Evolutionary conservation across 2,329 filamentous ascomycete genomes (phyloP).

Genomic region (Colletotrichum eremochloae): DNA sequence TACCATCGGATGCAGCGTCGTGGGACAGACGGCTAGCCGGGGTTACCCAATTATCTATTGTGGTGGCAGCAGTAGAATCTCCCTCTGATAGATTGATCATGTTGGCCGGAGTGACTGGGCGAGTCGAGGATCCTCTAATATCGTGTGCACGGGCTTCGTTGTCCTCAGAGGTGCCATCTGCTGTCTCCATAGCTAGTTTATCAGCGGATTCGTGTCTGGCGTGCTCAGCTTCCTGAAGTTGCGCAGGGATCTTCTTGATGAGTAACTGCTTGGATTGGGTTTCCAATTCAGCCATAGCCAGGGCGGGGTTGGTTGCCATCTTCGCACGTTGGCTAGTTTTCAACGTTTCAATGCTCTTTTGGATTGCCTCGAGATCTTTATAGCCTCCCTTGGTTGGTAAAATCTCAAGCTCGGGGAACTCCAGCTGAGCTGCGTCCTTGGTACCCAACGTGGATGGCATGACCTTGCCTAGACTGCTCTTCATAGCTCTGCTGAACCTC

Average conservation of each 20-base stretch:
- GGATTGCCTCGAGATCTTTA: slow-evolving; percentile 50
- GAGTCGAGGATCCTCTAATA: neutral
- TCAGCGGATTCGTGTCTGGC: slow-evolving; percentile 9
- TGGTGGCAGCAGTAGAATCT: slow-evolving; percentile 27
- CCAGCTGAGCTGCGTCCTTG: slow-evolving; percentile 42
- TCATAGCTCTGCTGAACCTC: slow-evolving; percentile 50
- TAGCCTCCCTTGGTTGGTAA: slow-evolving; percentile 50
- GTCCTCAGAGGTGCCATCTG: neutral
- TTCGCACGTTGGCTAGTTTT: slow-evolving; percentile 42
- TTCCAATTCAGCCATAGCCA: slow-evolving; percentile 32
- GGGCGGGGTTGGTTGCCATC: slow-evolving; percentile 21
- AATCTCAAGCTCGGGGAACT: slow-evolving; percentile 54
- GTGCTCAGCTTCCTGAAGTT: slow-evolving; percentile 22
- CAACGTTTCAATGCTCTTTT: slow-evolving; percentile 49
- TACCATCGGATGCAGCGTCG: slow-evolving; percentile 10
- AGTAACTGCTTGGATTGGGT: slow-evolving; percentile 8
- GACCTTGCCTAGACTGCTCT: slow-evolving; percentile 47
- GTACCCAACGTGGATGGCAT: slow-evolving; percentile 37
- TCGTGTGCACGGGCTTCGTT: neutral
- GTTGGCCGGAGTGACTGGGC: slow-evolving; percentile 37
- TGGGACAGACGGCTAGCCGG: slow-evolving; percentile 37
- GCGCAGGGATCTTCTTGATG: slow-evolving; percentile 2
- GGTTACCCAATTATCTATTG: slow-evolving; percentile 37
- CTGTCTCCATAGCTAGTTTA: neutral
- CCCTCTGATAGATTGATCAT: neutral